These are phyloP conservation scores for Carex parvula DNA, from an alignment of 176 grass and related monocot genomes.

Conservation along the genomic window DNA sequence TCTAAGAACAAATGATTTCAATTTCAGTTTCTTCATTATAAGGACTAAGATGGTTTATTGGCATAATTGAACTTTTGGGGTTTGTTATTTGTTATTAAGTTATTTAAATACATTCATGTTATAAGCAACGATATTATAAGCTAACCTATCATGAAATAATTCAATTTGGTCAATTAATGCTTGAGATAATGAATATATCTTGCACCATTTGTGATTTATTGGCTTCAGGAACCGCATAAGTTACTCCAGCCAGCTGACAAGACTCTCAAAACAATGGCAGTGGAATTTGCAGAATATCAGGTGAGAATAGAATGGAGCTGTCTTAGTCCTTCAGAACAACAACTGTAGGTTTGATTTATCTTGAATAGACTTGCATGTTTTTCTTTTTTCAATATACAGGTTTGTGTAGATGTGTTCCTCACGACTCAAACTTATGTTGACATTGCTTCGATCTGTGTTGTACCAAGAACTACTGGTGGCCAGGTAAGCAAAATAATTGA, in stretches of 20 bases:
- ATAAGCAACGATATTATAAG: neutral
- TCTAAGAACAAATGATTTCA: neutral
- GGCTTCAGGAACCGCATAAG: conserved; percentile 70
- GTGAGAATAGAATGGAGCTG: conserved; percentile 25
- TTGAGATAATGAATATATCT: neutral
- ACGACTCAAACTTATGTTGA: conserved; percentile 76
- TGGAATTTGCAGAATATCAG: conserved; percentile 94
- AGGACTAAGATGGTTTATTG: neutral
- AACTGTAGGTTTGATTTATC: neutral
- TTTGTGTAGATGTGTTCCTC: conserved; percentile 81
- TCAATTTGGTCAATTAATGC: neutral
- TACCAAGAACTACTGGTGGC: conserved; percentile 72
- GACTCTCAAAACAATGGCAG: conserved; percentile 78
- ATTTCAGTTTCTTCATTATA: neutral
- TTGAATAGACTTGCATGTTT: conserved; percentile 19
- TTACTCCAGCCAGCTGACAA: conserved; percentile 70
- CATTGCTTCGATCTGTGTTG: conserved; percentile 77
- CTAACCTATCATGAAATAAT: neutral
- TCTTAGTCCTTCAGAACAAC: neutral
- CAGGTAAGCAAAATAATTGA: conserved; percentile 45
- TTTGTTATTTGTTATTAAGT: neutral
- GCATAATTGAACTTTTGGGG: neutral
- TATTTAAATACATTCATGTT: neutral
- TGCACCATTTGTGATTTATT: neutral
- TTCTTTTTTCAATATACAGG: conserved; percentile 44